Conservation (phyloP, 140 eudicot genomes). For the Senecio squalidus region DNA sequence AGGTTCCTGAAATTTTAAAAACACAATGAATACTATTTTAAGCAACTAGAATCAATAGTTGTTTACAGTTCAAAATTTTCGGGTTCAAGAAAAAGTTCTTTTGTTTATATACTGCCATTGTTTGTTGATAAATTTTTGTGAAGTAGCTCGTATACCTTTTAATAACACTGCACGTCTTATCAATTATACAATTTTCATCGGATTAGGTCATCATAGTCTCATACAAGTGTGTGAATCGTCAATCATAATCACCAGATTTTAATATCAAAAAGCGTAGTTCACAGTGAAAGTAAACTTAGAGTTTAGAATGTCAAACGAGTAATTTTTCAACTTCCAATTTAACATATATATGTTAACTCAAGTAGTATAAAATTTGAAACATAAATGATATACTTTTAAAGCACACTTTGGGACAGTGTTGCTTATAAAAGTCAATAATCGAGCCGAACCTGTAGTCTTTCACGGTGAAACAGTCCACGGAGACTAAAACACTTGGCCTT, state of each 20-base stretch:
- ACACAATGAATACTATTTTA: not conserved
- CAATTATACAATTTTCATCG: too few relatives aligned
- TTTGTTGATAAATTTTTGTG: too few relatives aligned
- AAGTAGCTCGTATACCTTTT: too few relatives aligned
- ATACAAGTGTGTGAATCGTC: too few relatives aligned
- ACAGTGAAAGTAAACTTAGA: not conserved
- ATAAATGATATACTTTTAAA: not conserved
- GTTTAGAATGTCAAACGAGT: not conserved
- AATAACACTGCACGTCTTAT: too few relatives aligned
- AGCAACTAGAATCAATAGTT: not conserved
- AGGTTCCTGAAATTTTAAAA: conserved; percentile 55
- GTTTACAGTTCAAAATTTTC: too few relatives aligned
- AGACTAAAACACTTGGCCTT: conserved; percentile 37
- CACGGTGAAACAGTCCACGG: conserved; percentile 47
- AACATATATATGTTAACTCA: too few relatives aligned
- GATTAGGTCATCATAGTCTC: too few relatives aligned
- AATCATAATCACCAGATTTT: too few relatives aligned
- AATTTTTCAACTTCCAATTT: not conserved
- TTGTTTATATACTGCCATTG: too few relatives aligned
- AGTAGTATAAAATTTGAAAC: not conserved
- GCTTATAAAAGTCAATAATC: not conserved
- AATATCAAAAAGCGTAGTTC: too few relatives aligned
- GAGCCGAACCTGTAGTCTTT: conserved; percentile 45
- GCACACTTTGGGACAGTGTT: conserved; percentile 8
- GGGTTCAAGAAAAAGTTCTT: too few relatives aligned